Evolutionary conservation across 2,329 filamentous ascomycete species (phyloP), one percentile per base, ranked within the genome.

Genomic region (Dactylonectria estremocensis): DNA sequence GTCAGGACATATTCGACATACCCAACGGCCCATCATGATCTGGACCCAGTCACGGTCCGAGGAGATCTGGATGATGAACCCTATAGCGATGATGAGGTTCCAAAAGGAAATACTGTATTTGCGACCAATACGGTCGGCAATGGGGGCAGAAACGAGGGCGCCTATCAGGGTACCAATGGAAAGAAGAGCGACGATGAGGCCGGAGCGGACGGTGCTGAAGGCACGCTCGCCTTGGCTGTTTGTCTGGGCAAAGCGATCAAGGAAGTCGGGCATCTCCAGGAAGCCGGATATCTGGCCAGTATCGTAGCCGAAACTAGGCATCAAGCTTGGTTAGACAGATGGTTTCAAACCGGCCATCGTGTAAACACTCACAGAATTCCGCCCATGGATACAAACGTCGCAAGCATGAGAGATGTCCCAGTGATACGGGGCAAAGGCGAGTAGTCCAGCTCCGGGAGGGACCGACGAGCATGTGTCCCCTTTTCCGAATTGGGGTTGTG

Each of bases 31-130:
- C 52, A 91, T 82, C 71, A 90, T 90, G 65, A 92, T 83, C 74
- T 93, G 91, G 53, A 88, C 88, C 91, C 91, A 93, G 9, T 81
- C 81, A 2, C 72, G 74, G 0, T 77, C 72, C 0, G 90, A 83
- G 0, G 90, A 84, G 64, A 92, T 89, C 72, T 92, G 89, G 18
- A 93, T 86, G n/a, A 93, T 83, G 70, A 92, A 91, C 22, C 91
- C 91, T 22, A 92, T 76, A 43, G 87, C 88, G 71, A 89, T 89
- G 57, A 92, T 83, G 62, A 90, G 79, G 64, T 86, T 87, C 81
- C 89, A 91, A 61, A 87, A 81, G 2, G 88, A 87, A 65, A 93
- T 92, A 37, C 89, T 89, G 52, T 85, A 82, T 50, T 88, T 87
- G 55, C 91, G 88, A 20, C 91, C 91, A 58, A 93, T 83, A 16